phyloP scores from a whole-genome alignment of 768 basidiomycete genomes.

The Russula foetens region DNA sequence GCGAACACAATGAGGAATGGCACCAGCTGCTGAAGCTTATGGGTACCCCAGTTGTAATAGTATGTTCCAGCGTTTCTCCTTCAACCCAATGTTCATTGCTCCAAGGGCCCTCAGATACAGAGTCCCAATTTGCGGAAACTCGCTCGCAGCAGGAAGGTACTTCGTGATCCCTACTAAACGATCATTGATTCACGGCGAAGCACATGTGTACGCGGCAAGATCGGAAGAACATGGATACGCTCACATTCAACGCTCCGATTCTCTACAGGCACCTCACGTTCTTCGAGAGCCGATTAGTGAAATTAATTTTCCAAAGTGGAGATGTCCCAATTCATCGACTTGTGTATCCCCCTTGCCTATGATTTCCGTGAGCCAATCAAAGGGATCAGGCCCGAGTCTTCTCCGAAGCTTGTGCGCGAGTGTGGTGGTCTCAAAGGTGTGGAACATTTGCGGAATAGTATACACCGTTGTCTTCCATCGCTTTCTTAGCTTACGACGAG shows the following conservation, averaged over 20 bases:
- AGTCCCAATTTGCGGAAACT: conserved; percentile 98
- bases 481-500: conserved; percentile 3
- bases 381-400: conserved; percentile 93
- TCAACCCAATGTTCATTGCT: background rate
- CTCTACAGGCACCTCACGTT: conserved; percentile 95
- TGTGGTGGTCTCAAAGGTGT: conserved; percentile 63
- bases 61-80: conserved; percentile 32
- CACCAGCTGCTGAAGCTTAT: conserved; percentile 79
- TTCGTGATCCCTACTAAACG: background rate
- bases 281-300: conserved; percentile 95
- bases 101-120: conserved; percentile 95
- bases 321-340: conserved; percentile 96
- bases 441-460: conserved; percentile 75
- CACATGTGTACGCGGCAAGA: conserved; percentile 89
- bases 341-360: conserved; percentile 94
- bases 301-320: conserved; percentile 86
- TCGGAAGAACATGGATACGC: conserved; percentile 99
- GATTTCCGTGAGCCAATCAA: conserved; percentile 99
- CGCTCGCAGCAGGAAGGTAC: conserved; percentile 88
- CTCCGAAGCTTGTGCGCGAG: conserved; percentile 86
- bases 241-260: conserved; percentile 90
- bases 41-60: conserved; percentile 94
- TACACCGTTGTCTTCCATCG: conserved; percentile 12
- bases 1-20: conserved; percentile 95
- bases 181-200: background rate